These are phyloP conservation scores for Daldinia caldariorum DNA, from an alignment of 495 filamentous ascomycete species.

Conservation along the genomic window DNA sequence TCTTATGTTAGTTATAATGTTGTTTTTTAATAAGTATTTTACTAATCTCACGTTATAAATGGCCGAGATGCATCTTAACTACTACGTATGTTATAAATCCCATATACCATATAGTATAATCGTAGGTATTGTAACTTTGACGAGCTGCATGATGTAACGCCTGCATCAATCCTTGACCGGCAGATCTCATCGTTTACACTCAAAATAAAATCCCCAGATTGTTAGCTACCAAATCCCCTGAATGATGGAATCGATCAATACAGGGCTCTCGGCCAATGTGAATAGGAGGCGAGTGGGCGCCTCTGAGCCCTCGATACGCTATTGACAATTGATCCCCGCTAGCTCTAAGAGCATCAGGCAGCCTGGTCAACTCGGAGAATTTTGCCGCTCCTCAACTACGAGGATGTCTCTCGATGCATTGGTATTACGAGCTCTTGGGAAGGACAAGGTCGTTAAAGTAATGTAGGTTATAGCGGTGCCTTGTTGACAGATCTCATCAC, in stretches of 20 bases:
- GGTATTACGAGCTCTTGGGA: conserved; percentile 33
- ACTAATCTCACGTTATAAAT: neutral
- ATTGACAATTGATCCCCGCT: conserved; percentile 43
- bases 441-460: conserved; percentile 25
- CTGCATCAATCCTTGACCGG: conserved; percentile 51
- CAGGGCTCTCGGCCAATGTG: conserved; percentile 32
- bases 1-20: neutral
- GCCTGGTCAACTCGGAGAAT: conserved; percentile 46
- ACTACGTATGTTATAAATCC: neutral
- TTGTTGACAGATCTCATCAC: conserved; percentile 44
- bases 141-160: conserved; percentile 43
- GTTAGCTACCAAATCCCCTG: conserved; percentile 27
- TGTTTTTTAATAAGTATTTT: neutral
- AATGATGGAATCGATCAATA: conserved; percentile 37
- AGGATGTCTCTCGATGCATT: conserved; percentile 38
- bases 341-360: conserved; percentile 35
- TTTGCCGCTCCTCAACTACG: conserved; percentile 41
- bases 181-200: conserved; percentile 45
- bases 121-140: conserved; percentile 15
- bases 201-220: conserved; percentile 42
- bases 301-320: conserved; percentile 32
- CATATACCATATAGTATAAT: neutral
- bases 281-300: conserved; percentile 37
- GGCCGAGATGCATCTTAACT: neutral
- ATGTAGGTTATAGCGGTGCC: conserved; percentile 41